Evolutionary conservation across 148 eudicot genomes (phyloP).

Genomic region (Rhododendron kiyosumense): DNA sequence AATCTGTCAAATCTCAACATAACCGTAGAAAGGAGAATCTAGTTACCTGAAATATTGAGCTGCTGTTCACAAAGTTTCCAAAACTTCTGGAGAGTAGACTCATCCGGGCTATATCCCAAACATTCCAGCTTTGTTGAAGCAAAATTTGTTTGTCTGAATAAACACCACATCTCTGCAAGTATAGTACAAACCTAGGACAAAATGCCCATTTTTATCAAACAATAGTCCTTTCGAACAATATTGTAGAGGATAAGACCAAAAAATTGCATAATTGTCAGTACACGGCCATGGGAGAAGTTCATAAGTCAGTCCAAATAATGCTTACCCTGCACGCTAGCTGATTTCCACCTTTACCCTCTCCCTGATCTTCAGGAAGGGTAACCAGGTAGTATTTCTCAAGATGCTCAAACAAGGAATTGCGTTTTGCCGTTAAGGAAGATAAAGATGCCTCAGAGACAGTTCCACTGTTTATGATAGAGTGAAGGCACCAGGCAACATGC

Average conservation of each 20-base stretch:
- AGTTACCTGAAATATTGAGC: slow-evolving; percentile 61
- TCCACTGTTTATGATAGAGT: slow-evolving; percentile 53
- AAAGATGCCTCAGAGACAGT: slow-evolving; percentile 55
- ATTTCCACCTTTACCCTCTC: slow-evolving; percentile 36
- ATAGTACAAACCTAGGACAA: slow-evolving; percentile 63
- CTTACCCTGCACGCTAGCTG: slow-evolving; percentile 79
- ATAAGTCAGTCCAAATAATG: slow-evolving; percentile 12
- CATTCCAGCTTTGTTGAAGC: slow-evolving; percentile 59
- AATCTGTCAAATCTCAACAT: background rate
- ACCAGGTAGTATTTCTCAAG: slow-evolving; percentile 55
- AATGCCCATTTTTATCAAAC: slow-evolving; percentile 12
- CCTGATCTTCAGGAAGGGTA: slow-evolving; percentile 33
- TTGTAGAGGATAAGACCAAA: background rate
- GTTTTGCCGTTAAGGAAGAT: slow-evolving; percentile 57
- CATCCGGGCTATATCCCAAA: slow-evolving; percentile 63
- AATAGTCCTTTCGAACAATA: background rate
- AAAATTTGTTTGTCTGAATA: slow-evolving; percentile 67
- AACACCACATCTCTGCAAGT: slow-evolving; percentile 71
- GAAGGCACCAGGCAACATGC: slow-evolving; percentile 70
- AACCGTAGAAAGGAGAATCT: background rate
- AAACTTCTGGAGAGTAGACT: slow-evolving; percentile 53
- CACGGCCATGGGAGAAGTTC: background rate
- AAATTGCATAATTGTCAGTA: background rate
- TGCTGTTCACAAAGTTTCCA: slow-evolving; percentile 83
- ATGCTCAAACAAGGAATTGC: slow-evolving; percentile 58